Conservation (phyloP, 164 flowering plant species). For the Aristolochia fimbriata region DNA sequence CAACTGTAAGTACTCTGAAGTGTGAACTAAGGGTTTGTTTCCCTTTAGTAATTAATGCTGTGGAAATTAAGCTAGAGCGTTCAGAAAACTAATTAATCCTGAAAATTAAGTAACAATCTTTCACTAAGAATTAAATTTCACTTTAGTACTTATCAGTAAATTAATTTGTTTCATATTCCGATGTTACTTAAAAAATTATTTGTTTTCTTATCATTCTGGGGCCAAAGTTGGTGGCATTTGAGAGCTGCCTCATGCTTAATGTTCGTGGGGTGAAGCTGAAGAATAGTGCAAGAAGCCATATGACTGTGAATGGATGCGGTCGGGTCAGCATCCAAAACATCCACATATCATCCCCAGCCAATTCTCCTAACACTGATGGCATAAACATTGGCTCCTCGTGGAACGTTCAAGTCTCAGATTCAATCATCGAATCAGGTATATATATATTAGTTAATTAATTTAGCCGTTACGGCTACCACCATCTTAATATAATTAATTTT, state of each 20-base stretch:
- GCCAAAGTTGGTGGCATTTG: too few relatives aligned
- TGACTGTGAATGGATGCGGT: background rate
- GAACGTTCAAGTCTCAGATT: conserved; percentile 3
- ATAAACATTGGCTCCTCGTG: conserved; percentile 14
- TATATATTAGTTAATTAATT: too few relatives aligned
- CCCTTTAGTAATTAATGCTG: too few relatives aligned
- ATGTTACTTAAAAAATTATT: too few relatives aligned
- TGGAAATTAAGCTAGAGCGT: too few relatives aligned
- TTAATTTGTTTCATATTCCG: too few relatives aligned
- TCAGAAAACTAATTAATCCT: too few relatives aligned
- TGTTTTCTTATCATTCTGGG: background rate
- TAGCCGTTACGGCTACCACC: background rate
- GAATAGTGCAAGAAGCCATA: conserved; percentile 1
- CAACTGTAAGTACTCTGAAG: background rate
- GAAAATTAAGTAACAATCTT: too few relatives aligned
- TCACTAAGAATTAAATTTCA: too few relatives aligned
- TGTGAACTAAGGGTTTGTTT: too few relatives aligned
- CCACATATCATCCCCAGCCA: conserved; percentile 14
- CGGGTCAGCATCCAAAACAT: conserved; percentile 3
- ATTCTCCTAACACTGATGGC: conserved; percentile 29
- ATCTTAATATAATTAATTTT: background rate
- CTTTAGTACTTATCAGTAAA: too few relatives aligned
- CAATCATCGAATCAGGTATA: conserved; percentile 15
- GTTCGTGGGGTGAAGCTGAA: background rate
- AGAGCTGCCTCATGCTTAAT: background rate